Conservation (phyloP, 345 rosid species). For the Psidium friedrichsthalianum region DNA sequence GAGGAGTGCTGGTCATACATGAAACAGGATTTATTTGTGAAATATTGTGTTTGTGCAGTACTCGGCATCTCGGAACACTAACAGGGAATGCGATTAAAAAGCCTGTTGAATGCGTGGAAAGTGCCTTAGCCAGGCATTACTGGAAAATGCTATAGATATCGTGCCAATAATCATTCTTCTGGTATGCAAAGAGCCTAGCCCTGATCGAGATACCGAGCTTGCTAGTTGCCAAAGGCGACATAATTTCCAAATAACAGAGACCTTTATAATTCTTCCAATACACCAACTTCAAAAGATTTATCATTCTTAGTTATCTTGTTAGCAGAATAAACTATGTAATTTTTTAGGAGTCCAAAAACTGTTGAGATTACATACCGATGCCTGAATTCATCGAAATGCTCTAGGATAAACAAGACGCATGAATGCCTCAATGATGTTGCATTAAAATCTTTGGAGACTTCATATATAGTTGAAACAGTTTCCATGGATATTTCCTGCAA, state of each 20-base stretch:
- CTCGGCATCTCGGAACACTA: not conserved
- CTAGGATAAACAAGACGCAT: slow-evolving; percentile 50
- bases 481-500: slow-evolving; percentile 46
- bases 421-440: slow-evolving; percentile 47
- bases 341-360: no score
- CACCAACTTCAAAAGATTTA: not conserved
- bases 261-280: not conserved
- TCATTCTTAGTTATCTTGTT: not conserved
- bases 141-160: slow-evolving; percentile 19
- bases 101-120: not conserved
- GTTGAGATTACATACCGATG: not conserved
- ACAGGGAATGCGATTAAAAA: not conserved
- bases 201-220: not conserved
- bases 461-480: slow-evolving; percentile 48
- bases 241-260: not conserved
- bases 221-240: not conserved
- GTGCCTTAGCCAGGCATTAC: slow-evolving; percentile 32
- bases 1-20: not conserved
- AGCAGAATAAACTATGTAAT: not conserved
- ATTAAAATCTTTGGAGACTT: slow-evolving; percentile 54
- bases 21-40: not conserved
- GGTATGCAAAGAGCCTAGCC: not conserved
- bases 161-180: slow-evolving; percentile 57
- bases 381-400: slow-evolving; percentile 41
- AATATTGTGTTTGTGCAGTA: not conserved